Evolutionary conservation across 805 yeast genomes (phyloP).

Genomic region (Candida michaelii): DNA sequence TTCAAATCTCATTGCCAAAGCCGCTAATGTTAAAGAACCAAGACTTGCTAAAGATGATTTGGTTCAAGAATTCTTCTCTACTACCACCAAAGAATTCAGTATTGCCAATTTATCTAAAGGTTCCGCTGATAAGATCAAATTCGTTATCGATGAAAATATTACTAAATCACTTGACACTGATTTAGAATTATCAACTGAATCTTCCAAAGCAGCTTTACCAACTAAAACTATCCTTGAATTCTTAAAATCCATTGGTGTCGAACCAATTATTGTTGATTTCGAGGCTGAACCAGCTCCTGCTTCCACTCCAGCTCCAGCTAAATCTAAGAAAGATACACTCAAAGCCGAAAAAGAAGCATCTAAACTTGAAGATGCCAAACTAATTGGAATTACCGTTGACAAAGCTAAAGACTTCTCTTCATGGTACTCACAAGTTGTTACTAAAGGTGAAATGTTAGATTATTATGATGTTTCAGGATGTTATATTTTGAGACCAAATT

Average conservation of each 20-base stretch:
- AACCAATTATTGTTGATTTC: slow-evolving; percentile 55
- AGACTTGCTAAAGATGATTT: slow-evolving; percentile 84
- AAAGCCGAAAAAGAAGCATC: slow-evolving; percentile 47
- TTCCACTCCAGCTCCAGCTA: slow-evolving; percentile 25
- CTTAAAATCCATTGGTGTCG: slow-evolving; percentile 51
- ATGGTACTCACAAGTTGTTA: slow-evolving; percentile 96
- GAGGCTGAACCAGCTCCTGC: slow-evolving; percentile 38
- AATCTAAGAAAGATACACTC: slow-evolving; percentile 27
- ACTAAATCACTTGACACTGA: slow-evolving; percentile 34
- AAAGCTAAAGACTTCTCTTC: slow-evolving; percentile 89
- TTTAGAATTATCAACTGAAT: slow-evolving; percentile 49
- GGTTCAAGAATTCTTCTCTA: slow-evolving; percentile 60
- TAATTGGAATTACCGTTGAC: slow-evolving; percentile 95
- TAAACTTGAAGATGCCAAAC: slow-evolving; percentile 77
- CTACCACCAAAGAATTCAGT: slow-evolving; percentile 60
- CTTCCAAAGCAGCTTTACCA: slow-evolving; percentile 50
- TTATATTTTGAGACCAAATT: slow-evolving; percentile 94
- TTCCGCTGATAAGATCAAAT: slow-evolving; percentile 56
- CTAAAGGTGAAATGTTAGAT: slow-evolving; percentile 98
- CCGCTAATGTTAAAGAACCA: slow-evolving; percentile 77
- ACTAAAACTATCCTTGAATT: slow-evolving; percentile 48
- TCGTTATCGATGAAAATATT: slow-evolving; percentile 57
- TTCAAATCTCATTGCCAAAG: slow-evolving; percentile 58
- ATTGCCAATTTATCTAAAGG: slow-evolving; percentile 48
- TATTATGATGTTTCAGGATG: slow-evolving; percentile 99